Base-by-base conservation (phyloP, 2,329 filamentous ascomycete genomes). In the Septoria petroselini region DNA sequence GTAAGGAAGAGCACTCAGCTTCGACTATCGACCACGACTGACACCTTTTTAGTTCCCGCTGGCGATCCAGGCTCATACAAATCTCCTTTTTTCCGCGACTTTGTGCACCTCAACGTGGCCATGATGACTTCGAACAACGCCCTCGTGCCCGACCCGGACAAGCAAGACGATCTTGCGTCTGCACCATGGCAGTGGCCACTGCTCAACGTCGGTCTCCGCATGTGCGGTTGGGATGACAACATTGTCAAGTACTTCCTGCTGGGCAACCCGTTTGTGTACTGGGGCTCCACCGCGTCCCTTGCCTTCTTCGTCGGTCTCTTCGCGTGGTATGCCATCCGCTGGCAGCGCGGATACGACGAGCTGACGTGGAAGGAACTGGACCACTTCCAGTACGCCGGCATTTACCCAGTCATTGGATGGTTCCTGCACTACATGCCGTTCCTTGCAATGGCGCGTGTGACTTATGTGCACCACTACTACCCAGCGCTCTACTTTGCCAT, bases 41-140 rank as follows among this genome's bases (percentile, higher is more conserved):
- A 68, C 73, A 34, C 30, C 14, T 23, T 29, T 37, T 29, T 63
- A 93, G 88, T 97, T 19, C 91, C 93, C 31, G 82, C 88, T 55
- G 86, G 87, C 62, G 87, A 96, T 70, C 88, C 93, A 47, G 88
- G 86, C 63, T 85, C 88, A 49, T 98, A 96, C 77, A 95, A 88
- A 74, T 97, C 91, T 29, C 93, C 94, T 2, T 98, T 98, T 79
- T 78, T 95, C 66, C 91, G 95, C 68, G 93, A 98, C 71, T 98
- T 98, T 65, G 85, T 98, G 57, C 93, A 98, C 70, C 76, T 97
- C 54, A 98, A 98, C 68, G 93, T 98, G 55, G 93, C 93, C 56
- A 98, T 98, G 93, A 96, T 97, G 91, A 98, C 93, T 3, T 97
- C 93, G 31, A 98, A 98, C 79, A 98, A 98, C 67, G 93, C 93